These are phyloP conservation scores for Erodium maritimum DNA, from an alignment of 345 rosid species.

Conservation along the genomic window DNA sequence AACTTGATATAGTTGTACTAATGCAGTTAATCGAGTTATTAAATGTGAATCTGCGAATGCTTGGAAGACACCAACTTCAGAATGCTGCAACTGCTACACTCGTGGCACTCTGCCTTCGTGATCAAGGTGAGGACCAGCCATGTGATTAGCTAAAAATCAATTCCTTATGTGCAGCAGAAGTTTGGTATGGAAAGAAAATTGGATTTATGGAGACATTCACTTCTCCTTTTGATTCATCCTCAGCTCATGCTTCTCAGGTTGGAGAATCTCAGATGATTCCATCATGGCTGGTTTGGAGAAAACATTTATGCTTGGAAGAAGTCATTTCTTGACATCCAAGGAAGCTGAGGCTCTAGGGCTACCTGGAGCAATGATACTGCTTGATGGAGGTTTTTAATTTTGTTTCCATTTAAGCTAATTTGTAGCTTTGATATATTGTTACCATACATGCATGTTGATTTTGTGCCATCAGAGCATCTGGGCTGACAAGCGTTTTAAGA, in stretches of 20 bases:
- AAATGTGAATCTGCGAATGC: slow-evolving; percentile 54
- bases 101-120: slow-evolving; percentile 54
- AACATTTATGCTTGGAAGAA: slow-evolving; percentile 71
- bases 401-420: neutral
- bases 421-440: neutral
- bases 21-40: slow-evolving; percentile 49
- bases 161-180: neutral
- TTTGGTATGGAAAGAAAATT: no score
- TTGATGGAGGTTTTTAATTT: slow-evolving; percentile 69
- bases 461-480: neutral
- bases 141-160: neutral
- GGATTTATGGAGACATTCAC: no score
- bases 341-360: slow-evolving; percentile 55
- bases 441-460: neutral
- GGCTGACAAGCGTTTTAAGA: neutral
- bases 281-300: slow-evolving; percentile 60
- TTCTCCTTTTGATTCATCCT: no score
- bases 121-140: slow-evolving; percentile 35
- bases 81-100: slow-evolving; percentile 79
- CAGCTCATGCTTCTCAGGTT: slow-evolving; percentile 31
- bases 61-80: slow-evolving; percentile 83
- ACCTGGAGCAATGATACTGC: slow-evolving; percentile 52
- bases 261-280: slow-evolving; percentile 55
- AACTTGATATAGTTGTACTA: neutral
- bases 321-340: slow-evolving; percentile 49